Evolutionary conservation across 768 basidiomycete genomes (phyloP), one percentile per base, ranked within the genome.

Genomic region (Russula compacta): DNA sequence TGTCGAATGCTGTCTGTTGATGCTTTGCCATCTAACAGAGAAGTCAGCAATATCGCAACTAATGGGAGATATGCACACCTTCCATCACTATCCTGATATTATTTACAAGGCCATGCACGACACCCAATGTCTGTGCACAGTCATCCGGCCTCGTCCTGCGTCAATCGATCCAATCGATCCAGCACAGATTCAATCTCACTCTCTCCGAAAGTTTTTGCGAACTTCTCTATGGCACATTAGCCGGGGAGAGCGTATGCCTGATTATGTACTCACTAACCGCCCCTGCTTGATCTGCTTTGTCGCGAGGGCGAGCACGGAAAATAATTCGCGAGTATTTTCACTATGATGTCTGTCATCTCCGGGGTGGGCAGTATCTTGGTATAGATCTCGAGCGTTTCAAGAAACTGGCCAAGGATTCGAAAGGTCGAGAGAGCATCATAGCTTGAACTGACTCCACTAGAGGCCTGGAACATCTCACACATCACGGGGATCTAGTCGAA

Each of bases 271-370:
- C 11, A 60, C 59, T 48, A 8, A 11, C 7, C 52, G 38, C 1
- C 59, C 59, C 36, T 60, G 38, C 3, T 40, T 38, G 1, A 60
- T 24, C 17, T 54, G 53, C 32, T 60, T 60, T 4, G 59, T 54
- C 5, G 53, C 53, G 1, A 54, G 17, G 8, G 52, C 43, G 10
- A 54, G 29, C 5, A 60, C 53, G 5, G 38, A 32, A 1, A 54
- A 38, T 11, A 60, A 1, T 33, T 60, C 52, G 42, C 59, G 32
- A 60, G 14, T 19, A 54, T 60, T 12, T 53, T 48, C 0, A 60
- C 7, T 0, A 47, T 19, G 0, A 60, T 38, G 11, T 52, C 42
- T 1, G 40, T 53, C 39, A 53, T 53, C 4, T 12, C 6, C 2
- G 53, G 10, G 29, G 53, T 42, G 10, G 29, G 53, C 1, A 39